A percentile compares a stretch with the other conserved stretches of the same genome.
These are phyloP conservation scores for Leccinum griseonigrum DNA, from an alignment of 1,284 basidiomycete species.

Conservation along the genomic window DNA sequence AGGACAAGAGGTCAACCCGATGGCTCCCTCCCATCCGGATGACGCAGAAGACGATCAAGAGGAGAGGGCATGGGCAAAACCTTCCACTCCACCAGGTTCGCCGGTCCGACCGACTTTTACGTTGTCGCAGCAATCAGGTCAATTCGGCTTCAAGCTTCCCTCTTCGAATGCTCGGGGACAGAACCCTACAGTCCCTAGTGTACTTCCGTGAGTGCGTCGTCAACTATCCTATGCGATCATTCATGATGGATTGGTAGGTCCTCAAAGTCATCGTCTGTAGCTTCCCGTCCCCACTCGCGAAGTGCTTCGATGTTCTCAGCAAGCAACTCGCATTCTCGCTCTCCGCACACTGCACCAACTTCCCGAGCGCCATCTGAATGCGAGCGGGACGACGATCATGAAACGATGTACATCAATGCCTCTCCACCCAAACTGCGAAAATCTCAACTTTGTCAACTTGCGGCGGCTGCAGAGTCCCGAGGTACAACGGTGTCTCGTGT, in stretches of 20 bases:
- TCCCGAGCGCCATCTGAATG: not conserved
- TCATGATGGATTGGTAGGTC: not conserved
- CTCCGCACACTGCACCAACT: not conserved
- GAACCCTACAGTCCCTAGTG: too few relatives aligned
- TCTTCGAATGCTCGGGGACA: not conserved
- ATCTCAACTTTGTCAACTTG: too few relatives aligned
- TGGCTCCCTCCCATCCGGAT: not conserved
- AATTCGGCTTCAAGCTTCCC: not conserved
- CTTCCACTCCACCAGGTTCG: not conserved
- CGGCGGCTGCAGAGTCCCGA: too few relatives aligned
- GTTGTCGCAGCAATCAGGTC: not conserved
- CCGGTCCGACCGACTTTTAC: not conserved
- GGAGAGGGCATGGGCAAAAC: not conserved
- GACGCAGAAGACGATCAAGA: not conserved
- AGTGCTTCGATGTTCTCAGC: not conserved
- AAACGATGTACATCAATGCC: not conserved
- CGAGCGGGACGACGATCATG: not conserved
- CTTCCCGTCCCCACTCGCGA: not conserved
- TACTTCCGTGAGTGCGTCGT: too few relatives aligned
- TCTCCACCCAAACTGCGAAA: too few relatives aligned
- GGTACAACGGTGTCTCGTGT: too few relatives aligned
- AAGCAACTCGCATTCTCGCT: not conserved
- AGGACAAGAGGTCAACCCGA: not conserved
- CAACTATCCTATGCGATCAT: not conserved
- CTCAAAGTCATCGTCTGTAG: not conserved